phyloP scores from a whole-genome alignment of 2,329 filamentous ascomycete genomes.

The Diaporthe sp. region DNA sequence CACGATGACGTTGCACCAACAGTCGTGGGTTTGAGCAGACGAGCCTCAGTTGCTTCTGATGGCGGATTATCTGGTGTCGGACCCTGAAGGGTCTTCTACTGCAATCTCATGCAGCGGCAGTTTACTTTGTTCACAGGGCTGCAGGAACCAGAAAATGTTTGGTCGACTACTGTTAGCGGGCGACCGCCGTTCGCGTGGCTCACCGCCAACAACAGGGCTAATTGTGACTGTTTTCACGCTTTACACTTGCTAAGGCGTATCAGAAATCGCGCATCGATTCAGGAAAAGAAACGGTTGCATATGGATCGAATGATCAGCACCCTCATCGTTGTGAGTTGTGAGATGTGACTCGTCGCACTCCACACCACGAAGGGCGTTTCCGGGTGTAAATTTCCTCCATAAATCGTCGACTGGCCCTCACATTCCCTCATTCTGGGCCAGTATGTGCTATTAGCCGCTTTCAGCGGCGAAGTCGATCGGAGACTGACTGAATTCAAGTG shows the following conservation, averaged over 20 bases:
- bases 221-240: background rate
- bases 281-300: constrained; percentile 10
- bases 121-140: background rate
- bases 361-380: background rate
- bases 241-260: background rate
- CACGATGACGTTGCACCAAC: constrained; percentile 4
- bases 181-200: background rate
- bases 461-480: background rate
- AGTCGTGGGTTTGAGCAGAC: constrained; percentile 2
- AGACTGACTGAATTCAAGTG: background rate
- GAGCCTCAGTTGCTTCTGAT: background rate
- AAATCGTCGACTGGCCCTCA: background rate
- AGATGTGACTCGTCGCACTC: constrained; percentile 18
- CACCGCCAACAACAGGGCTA: constrained; percentile 18
- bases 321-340: constrained; percentile 11
- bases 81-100: background rate
- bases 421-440: background rate
- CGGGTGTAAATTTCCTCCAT: background rate
- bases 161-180: background rate
- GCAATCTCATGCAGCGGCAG: background rate
- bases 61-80: background rate
- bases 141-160: background rate
- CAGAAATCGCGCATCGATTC: constrained; percentile 25
- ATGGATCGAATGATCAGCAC: constrained; percentile 33
- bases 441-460: background rate